Evolutionary conservation across 2,329 filamentous ascomycete species (phyloP).

Genomic region (Fusarium illudens): DNA sequence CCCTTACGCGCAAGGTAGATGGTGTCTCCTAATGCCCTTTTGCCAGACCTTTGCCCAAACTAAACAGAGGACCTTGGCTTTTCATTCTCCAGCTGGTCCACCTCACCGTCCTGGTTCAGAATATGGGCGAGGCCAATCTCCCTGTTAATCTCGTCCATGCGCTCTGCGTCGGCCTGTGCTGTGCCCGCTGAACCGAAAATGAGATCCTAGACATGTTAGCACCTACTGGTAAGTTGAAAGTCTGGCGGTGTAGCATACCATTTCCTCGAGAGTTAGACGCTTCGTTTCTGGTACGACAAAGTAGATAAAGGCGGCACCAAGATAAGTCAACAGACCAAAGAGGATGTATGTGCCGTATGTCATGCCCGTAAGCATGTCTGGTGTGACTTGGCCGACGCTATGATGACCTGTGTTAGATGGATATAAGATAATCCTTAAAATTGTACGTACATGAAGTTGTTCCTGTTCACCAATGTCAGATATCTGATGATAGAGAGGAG

Average conservation of each 20-base stretch:
- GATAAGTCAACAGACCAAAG: conserved; percentile 70
- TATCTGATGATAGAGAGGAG: fast-evolving
- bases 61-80: neutral
- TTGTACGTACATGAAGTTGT: conserved; percentile 60
- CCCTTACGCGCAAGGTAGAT: neutral
- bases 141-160: conserved; percentile 76
- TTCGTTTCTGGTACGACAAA: conserved; percentile 73
- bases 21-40: neutral
- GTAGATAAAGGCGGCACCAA: conserved; percentile 69
- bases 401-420: neutral
- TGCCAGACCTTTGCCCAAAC: neutral
- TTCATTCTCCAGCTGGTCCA: neutral
- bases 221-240: too few species aligned
- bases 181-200: conserved; percentile 74
- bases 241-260: conserved; percentile 51
- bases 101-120: neutral
- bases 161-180: conserved; percentile 71
- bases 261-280: conserved; percentile 69
- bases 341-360: conserved; percentile 77
- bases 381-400: conserved; percentile 72
- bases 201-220: conserved; percentile 57
- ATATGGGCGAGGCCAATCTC: conserved; percentile 66
- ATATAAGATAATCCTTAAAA: neutral
- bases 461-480: conserved; percentile 41
- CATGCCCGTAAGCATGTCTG: conserved; percentile 70